A percentile compares a stretch with the other conserved stretches of the same genome.
phyloP scores from a whole-genome alignment of 176 grass and related monocot genomes.

The Juncus inflexus region DNA sequence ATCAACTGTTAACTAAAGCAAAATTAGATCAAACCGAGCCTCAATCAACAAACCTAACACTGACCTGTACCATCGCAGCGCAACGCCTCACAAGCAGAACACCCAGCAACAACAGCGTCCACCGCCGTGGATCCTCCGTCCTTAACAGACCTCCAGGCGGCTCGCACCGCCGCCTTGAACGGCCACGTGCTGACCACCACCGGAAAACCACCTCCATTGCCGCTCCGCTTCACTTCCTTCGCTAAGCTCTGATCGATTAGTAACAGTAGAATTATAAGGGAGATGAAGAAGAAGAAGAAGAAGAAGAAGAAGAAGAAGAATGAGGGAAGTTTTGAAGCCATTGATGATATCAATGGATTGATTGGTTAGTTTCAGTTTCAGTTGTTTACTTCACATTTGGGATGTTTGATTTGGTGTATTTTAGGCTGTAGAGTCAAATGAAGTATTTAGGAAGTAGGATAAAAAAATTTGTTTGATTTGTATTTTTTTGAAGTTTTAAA shows the following conservation, averaged over 20 bases:
- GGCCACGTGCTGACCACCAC: conserved; percentile 85
- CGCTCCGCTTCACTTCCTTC: conserved; percentile 5
- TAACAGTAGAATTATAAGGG: conserved; percentile 29
- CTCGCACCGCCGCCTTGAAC: conserved; percentile 61
- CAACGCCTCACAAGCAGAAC: conserved; percentile 73
- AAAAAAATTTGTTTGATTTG: too few relatives aligned
- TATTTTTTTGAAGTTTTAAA: too few relatives aligned
- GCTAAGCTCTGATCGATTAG: conserved; percentile 9
- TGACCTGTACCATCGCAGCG: conserved; percentile 88
- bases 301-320: conserved; percentile 35
- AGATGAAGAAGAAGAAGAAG: conserved; percentile 32
- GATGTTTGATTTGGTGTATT: too few relatives aligned
- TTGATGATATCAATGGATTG: too few relatives aligned
- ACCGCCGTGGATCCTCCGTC: conserved; percentile 44
- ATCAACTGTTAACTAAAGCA: not conserved
- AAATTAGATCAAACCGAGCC: not conserved
- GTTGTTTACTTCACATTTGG: too few relatives aligned
- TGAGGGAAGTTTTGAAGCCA: not conserved
- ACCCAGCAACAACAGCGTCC: conserved; percentile 68
- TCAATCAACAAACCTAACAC: not conserved
- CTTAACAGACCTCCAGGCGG: conserved; percentile 44
- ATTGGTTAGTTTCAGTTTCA: not conserved
- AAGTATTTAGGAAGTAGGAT: too few relatives aligned
- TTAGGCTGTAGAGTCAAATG: too few relatives aligned
- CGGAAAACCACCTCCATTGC: conserved; percentile 20